A percentile compares a stretch with the other conserved stretches of the same genome.
Conservation (phyloP, 73 alveolate species). For the Durusdinium trenchii region DNA sequence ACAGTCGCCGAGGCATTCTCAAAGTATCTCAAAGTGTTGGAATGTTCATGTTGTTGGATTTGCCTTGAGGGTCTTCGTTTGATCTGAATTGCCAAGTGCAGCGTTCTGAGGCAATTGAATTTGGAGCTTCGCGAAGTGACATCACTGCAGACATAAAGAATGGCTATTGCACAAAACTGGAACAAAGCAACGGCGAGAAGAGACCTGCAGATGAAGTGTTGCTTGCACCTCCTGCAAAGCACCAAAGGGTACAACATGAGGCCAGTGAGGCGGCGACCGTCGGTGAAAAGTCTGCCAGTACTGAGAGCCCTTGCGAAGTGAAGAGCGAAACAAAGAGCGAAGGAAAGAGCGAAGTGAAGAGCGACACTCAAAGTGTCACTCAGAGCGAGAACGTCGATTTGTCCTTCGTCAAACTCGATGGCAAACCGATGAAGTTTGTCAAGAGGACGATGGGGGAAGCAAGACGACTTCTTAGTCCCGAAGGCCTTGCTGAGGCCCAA, state of each 20-base stretch:
- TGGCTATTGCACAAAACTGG: constrained; percentile 25
- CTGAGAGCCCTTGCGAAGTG: background rate
- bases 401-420: constrained; percentile 34
- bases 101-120: constrained; percentile 32
- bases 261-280: background rate
- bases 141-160: constrained; percentile 44
- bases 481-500: constrained; percentile 76
- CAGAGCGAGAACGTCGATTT: constrained; percentile 44
- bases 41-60: background rate
- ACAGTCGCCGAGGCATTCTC: constrained; percentile 69
- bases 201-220: background rate
- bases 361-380: constrained; percentile 1
- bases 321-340: background rate
- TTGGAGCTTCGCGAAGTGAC: constrained; percentile 80
- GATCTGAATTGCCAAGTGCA: background rate
- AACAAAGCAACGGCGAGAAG: background rate
- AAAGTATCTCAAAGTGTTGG: no score
- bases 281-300: background rate
- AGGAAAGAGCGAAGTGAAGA: background rate
- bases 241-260: background rate
- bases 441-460: constrained; percentile 82
- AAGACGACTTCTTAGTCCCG: constrained; percentile 6
- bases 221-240: background rate
- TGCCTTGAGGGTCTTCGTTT: background rate
- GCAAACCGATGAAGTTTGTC: constrained; percentile 50